Conservation (phyloP, 495 filamentous ascomycete species). For the Penicilliopsis zonata region DNA sequence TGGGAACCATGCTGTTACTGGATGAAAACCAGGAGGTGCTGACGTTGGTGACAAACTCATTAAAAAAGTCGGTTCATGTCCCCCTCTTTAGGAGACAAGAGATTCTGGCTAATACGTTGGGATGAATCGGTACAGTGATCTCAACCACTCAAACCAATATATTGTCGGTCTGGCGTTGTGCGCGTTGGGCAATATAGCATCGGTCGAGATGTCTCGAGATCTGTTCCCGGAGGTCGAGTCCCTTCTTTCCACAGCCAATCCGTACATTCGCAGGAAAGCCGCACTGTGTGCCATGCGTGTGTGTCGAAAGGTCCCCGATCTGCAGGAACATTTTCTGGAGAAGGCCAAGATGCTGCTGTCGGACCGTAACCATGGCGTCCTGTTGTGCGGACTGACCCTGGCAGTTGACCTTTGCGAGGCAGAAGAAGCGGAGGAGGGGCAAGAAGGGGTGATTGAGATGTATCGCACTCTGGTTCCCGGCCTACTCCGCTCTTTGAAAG, state of each 20-base stretch:
- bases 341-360: conserved; percentile 82
- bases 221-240: conserved; percentile 89
- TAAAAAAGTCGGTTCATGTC: conserved; percentile 64
- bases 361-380: conserved; percentile 87
- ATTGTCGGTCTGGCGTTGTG: conserved; percentile 93
- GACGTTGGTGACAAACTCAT: conserved; percentile 91
- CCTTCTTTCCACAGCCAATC: conserved; percentile 82
- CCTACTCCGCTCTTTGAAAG: conserved; percentile 84
- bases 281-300: conserved; percentile 99
- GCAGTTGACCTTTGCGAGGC: conserved; percentile 89
- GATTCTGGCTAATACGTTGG: conserved; percentile 8
- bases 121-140: conserved; percentile 75
- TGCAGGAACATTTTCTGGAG: conserved; percentile 94
- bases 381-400: conserved; percentile 84
- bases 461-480: conserved; percentile 70
- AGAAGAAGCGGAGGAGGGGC: conserved; percentile 78
- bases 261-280: conserved; percentile 93
- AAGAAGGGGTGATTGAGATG: conserved; percentile 74
- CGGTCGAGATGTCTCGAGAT: conserved; percentile 97
- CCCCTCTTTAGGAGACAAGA: neutral
- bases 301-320: conserved; percentile 91
- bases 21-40: conserved; percentile 98
- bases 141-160: conserved; percentile 96
- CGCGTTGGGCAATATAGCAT: conserved; percentile 93
- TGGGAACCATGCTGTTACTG: conserved; percentile 89